These are phyloP conservation scores for Macrolepiota dolichaula DNA, from an alignment of 768 basidiomycete genomes.

Conservation along the genomic window DNA sequence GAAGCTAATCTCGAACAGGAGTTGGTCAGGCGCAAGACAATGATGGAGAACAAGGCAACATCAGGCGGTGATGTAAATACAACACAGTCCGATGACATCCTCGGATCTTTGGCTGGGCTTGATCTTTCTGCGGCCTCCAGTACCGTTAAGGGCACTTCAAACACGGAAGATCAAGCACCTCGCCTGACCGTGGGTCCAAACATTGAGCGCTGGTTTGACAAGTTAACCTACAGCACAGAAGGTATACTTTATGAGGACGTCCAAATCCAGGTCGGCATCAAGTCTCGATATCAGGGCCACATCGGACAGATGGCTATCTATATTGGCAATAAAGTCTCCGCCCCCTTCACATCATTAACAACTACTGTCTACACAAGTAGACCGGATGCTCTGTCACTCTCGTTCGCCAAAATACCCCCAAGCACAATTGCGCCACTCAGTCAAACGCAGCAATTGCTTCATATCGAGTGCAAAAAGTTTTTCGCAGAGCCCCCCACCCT, in stretches of 20 bases:
- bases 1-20: constrained; percentile 83
- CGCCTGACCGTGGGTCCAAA: constrained; percentile 65
- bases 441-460: constrained; percentile 90
- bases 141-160: constrained; percentile 14
- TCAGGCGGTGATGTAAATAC: constrained; percentile 31
- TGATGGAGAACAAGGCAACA: constrained; percentile 17
- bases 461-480: constrained; percentile 90
- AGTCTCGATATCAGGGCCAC: constrained; percentile 94
- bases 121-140: constrained; percentile 44
- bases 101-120: constrained; percentile 80
- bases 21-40: constrained; percentile 49
- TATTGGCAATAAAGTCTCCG: constrained; percentile 91
- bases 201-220: constrained; percentile 87
- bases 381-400: constrained; percentile 71
- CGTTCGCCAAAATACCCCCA: constrained; percentile 89
- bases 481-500: constrained; percentile 79
- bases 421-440: constrained; percentile 76
- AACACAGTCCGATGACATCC: constrained; percentile 48
- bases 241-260: constrained; percentile 95
- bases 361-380: constrained; percentile 74
- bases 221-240: constrained; percentile 73
- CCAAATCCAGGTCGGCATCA: constrained; percentile 93
- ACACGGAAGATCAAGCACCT: constrained; percentile 35
- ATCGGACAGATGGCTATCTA: constrained; percentile 93
- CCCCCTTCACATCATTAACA: constrained; percentile 88